Base-by-base conservation (phyloP, 2,329 filamentous ascomycete species). In the Celoporthe dispersa region DNA sequence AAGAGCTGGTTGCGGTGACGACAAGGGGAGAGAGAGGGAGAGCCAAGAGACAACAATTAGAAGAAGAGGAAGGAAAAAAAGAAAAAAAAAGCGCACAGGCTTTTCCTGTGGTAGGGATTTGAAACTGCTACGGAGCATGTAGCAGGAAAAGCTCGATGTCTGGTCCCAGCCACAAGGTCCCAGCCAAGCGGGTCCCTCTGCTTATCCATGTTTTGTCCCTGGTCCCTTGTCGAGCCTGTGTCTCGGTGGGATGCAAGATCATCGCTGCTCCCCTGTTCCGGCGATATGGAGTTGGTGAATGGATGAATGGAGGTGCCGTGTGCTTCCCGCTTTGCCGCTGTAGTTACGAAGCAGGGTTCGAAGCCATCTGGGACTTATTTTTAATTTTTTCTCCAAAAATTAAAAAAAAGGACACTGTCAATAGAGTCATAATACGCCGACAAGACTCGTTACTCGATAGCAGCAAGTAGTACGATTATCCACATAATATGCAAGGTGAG, bases 171-270 rank as follows among this genome's bases (percentile, higher is more conserved):
- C 44, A 48, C 44, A 48, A 19, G 44, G 44, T 48, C 19, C 44
- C 44, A 48, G 8, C 16, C 19, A 48, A 9, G 44, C 44, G 44
- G 44, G 44, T 48, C 44, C 44, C 11, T n/a, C 41, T 48, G 19
- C 44, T 48, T 48, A 48, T n/a, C 44, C 44, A n/a, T 48, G 44
- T 19, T 48, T 48, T 48, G 22, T 8, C 44, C 44, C 44, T n/a
- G 44, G 44, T n/a, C 44, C 44, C 44, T 48, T 48, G 44, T 48
- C 7, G 5, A 48, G 44, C 44, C 5, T n/a, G 22, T 48, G 44
- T 48, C 44, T 48, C 44, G 44, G 44, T 48, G 44, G 44, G 44
- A 48, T 48, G 44, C 44, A 48, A 48, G 44, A 48, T 48, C 44
- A 48, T n/a, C 44, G n/a, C 22, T 11, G 44, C 44, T 48, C 44